Base-by-base conservation (phyloP, 23 red algal species). In the Gracilaria gracilis region DNA sequence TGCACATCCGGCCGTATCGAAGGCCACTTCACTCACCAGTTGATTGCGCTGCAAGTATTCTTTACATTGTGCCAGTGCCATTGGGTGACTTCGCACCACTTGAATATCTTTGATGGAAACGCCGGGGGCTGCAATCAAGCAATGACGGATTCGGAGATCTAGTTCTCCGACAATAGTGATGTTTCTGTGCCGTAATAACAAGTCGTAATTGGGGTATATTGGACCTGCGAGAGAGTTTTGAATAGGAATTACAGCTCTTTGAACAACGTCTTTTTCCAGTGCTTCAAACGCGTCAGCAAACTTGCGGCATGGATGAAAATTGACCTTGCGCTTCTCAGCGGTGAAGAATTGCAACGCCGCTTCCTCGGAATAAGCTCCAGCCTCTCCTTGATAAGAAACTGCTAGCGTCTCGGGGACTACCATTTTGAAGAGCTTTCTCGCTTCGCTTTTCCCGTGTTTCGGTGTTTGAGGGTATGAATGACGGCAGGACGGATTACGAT, bases 211-310 rank as follows among this genome's bases (percentile, higher is more conserved):
- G 21, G 70, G 57, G 67, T 99, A 94, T 67, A 99, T 99, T 33
- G 97, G 96, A 32, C 97, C 97, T 9, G 97, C 97, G 32, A 99
- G 74, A 25, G 85, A 92, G 90, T 99, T 99, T 42, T 99, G 93
- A 39, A 99, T 96, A 31, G 97, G 97, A 42, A 99, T 50, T 36
- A 89, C 85, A 12, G 91, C 91, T 11, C 86, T 77, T 37, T 91
- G 77, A 9, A 86, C 91, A 13, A 66, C 64, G 29, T 81, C 88
- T 0, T 61, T 59, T 29, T 81, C 61, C 2, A 99, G 53, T 6
- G 75, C 81, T 2, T 92, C 91, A 51, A 96, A 94, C 31, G 82
- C 72, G 16, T 80, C 29, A 13, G 80, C 67, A 38, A 99, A 99
- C 53, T 85, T 75, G 0, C 35, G 44, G 57, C 89, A 91, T 14